Percentiles rank a stretch among this genome's conserved stretches.
Evolutionary conservation across 805 yeast genomes (phyloP).

Genomic region (Candida oleophila): DNA sequence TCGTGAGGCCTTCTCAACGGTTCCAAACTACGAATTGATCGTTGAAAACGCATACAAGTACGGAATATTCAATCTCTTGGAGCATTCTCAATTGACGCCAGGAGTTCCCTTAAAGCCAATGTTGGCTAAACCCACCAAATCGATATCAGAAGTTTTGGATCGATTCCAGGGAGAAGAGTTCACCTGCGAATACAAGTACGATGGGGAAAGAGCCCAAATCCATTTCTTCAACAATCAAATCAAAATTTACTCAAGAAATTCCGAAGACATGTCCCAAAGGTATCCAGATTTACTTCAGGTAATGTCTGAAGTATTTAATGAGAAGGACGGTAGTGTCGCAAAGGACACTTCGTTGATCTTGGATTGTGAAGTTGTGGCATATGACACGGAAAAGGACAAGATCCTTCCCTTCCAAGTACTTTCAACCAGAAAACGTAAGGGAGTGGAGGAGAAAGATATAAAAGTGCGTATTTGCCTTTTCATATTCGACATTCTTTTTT

Average conservation of each 20-base stretch:
- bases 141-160: constrained; percentile 88
- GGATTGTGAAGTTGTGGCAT: constrained; percentile 98
- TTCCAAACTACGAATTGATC: constrained; percentile 85
- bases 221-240: constrained; percentile 73
- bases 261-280: constrained; percentile 94
- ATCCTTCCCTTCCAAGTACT: constrained; percentile 92
- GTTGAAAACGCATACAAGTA: constrained; percentile 61
- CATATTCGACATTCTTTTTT: constrained; percentile 82
- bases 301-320: constrained; percentile 54
- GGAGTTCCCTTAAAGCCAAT: constrained; percentile 96
- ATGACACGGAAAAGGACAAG: constrained; percentile 77
- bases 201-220: constrained; percentile 96
- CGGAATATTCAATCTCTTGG: constrained; percentile 66
- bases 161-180: constrained; percentile 81
- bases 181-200: constrained; percentile 96
- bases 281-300: constrained; percentile 86
- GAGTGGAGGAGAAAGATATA: constrained; percentile 81
- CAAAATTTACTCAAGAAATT: constrained; percentile 85
- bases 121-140: constrained; percentile 97
- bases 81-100: constrained; percentile 75
- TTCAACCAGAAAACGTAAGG: constrained; percentile 92
- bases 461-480: constrained; percentile 89
- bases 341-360: constrained; percentile 57
- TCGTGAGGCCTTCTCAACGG: constrained; percentile 82
- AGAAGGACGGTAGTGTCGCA: constrained; percentile 14